phyloP scores from a whole-genome alignment of 805 yeast species.

The Barnettozyma vustinii region DNA sequence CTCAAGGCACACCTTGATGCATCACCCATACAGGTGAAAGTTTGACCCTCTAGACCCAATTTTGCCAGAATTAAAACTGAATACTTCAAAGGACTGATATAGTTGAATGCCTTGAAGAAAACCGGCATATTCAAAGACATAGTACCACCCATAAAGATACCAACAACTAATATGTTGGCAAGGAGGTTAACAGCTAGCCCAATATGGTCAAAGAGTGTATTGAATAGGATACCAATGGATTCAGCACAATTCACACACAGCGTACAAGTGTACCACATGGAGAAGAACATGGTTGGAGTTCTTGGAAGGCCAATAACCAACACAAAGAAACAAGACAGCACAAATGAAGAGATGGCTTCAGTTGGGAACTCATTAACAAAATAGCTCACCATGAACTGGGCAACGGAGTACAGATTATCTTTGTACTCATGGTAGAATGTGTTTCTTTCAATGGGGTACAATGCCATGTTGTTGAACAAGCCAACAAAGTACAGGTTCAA shows the following conservation, averaged over 20 bases:
- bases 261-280: constrained; percentile 48
- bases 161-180: constrained; percentile 56
- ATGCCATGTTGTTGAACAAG: constrained; percentile 68
- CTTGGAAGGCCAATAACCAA: constrained; percentile 69
- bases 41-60: constrained; percentile 47
- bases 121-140: constrained; percentile 70
- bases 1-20: constrained; percentile 41
- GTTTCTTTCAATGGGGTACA: constrained; percentile 69
- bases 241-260: constrained; percentile 71
- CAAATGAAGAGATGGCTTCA: constrained; percentile 51
- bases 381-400: constrained; percentile 59
- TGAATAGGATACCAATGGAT: constrained; percentile 71
- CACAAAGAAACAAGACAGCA: constrained; percentile 58
- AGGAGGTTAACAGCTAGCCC: constrained; percentile 74
- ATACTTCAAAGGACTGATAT: constrained; percentile 66
- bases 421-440: constrained; percentile 74
- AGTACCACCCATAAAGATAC: constrained; percentile 76
- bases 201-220: constrained; percentile 61
- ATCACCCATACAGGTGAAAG: constrained; percentile 44
- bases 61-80: constrained; percentile 58
- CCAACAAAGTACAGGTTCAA: constrained; percentile 74
- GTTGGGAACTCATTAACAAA: constrained; percentile 61
- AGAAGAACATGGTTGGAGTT: constrained; percentile 58
- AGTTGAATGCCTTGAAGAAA: constrained; percentile 63
- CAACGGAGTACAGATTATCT: constrained; percentile 63